These are phyloP conservation scores for Sporodiniella umbellata DNA, from an alignment of 371 early-diverging fungal genomes.

Conservation along the genomic window DNA sequence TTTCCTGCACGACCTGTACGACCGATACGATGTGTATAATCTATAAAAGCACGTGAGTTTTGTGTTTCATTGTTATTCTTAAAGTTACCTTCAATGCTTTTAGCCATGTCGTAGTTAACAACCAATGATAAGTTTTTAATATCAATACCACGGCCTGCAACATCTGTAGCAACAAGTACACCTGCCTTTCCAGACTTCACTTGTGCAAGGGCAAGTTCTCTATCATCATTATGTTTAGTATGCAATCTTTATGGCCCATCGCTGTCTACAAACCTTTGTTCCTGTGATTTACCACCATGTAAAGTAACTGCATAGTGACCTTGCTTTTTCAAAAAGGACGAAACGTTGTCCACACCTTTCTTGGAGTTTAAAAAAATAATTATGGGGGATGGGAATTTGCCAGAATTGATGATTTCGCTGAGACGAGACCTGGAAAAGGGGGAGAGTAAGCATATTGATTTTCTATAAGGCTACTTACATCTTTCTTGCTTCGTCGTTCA, in stretches of 20 bases:
- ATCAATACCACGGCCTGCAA: constrained; percentile 99
- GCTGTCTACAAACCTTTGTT: constrained; percentile 64
- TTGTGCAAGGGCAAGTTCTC: constrained; percentile 68
- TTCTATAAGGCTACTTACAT: constrained; percentile 34
- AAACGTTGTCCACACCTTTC: constrained; percentile 76
- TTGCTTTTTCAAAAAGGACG: constrained; percentile 65
- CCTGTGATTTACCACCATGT: constrained; percentile 96
- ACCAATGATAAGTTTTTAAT: constrained; percentile 96
- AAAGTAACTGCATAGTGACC: constrained; percentile 77
- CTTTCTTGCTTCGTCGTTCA: constrained; percentile 84
- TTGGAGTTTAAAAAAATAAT: constrained; percentile 98
- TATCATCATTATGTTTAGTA: constrained; percentile 5
- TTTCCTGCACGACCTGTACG: constrained; percentile 98
- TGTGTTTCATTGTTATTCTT: constrained; percentile 19
- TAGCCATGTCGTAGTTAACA: constrained; percentile 97
- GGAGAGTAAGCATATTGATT: not conserved
- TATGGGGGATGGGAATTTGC: constrained; percentile 77
- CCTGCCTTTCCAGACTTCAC: constrained; percentile 75
- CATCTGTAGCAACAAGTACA: constrained; percentile 93
- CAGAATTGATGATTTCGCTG: constrained; percentile 67
- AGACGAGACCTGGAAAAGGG: constrained; percentile 59
- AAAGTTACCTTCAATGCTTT: constrained; percentile 80
- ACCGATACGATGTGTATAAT: constrained; percentile 97
- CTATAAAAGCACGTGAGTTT: constrained; percentile 31
- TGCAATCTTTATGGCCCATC: not conserved